These are phyloP conservation scores for Pseudonectria buxi DNA, from an alignment of 2,329 filamentous ascomycete genomes.

Conservation along the genomic window DNA sequence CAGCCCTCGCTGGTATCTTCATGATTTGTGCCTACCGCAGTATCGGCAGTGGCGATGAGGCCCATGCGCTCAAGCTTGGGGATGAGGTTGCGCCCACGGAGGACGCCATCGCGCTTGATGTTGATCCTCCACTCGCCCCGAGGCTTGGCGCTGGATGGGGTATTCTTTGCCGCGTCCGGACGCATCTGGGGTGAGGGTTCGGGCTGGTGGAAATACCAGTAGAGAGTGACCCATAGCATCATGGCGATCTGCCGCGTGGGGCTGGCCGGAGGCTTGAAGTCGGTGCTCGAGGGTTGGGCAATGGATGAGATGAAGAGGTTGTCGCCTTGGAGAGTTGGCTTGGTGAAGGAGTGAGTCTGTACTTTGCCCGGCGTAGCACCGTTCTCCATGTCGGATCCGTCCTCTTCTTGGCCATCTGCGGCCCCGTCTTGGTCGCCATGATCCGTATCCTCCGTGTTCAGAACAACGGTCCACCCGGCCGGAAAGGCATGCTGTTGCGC, in stretches of 20 bases:
- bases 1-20: constrained; percentile 60
- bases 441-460: constrained; percentile 58
- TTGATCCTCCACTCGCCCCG: constrained; percentile 81
- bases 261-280: constrained; percentile 73
- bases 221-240: constrained; percentile 92
- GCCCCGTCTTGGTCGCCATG: constrained; percentile 20
- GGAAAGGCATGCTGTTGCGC: constrained; percentile 66
- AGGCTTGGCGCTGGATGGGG: constrained; percentile 64
- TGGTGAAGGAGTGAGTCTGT: constrained; percentile 44
- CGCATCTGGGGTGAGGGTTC: constrained; percentile 60
- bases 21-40: constrained; percentile 60
- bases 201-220: constrained; percentile 95
- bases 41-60: constrained; percentile 68
- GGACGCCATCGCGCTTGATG: constrained; percentile 80
- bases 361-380: constrained; percentile 10
- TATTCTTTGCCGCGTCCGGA: constrained; percentile 56
- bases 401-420: constrained; percentile 24
- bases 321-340: constrained; percentile 71
- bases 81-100: constrained; percentile 74
- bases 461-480: constrained; percentile 81
- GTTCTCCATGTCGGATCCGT: constrained; percentile 12
- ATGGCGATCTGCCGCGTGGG: constrained; percentile 87
- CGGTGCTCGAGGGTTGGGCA: constrained; percentile 70
- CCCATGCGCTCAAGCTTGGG: constrained; percentile 94
- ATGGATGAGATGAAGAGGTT: constrained; percentile 88